A percentile compares a stretch with the other conserved stretches of the same genome.
Conservation (phyloP, 2,329 filamentous ascomycete species). For the Monosporascus sp. region DNA sequence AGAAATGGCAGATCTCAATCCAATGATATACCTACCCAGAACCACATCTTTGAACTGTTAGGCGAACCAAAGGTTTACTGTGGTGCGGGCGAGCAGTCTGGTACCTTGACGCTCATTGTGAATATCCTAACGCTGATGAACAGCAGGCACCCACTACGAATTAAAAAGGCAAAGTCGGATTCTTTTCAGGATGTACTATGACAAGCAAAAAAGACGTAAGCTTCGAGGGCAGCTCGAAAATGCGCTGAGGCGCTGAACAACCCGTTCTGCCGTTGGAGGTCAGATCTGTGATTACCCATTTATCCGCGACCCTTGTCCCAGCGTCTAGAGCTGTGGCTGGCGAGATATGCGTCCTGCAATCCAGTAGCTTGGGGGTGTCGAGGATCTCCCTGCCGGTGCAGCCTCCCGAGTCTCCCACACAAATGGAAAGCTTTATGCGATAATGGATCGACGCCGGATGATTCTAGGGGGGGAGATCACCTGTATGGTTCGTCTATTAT, state of each 20-base stretch:
- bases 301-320: neutral
- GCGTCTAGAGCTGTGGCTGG: neutral
- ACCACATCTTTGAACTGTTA: too few species aligned
- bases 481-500: neutral
- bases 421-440: neutral
- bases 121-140: neutral
- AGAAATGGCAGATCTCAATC: too few species aligned
- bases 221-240: neutral
- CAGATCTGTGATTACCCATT: neutral
- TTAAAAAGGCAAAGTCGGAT: neutral
- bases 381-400: neutral
- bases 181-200: neutral
- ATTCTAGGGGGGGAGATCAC: neutral
- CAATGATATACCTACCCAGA: too few species aligned
- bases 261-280: neutral
- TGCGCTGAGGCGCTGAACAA: neutral
- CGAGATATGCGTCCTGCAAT: neutral
- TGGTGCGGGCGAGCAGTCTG: too few species aligned
- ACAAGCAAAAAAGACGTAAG: neutral
- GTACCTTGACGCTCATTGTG: too few species aligned
- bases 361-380: neutral
- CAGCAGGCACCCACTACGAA: neutral
- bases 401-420: neutral
- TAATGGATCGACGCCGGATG: neutral
- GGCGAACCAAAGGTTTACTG: too few species aligned